Conservation (phyloP, 2,329 filamentous ascomycete species). For the Fusarium metavorans region DNA sequence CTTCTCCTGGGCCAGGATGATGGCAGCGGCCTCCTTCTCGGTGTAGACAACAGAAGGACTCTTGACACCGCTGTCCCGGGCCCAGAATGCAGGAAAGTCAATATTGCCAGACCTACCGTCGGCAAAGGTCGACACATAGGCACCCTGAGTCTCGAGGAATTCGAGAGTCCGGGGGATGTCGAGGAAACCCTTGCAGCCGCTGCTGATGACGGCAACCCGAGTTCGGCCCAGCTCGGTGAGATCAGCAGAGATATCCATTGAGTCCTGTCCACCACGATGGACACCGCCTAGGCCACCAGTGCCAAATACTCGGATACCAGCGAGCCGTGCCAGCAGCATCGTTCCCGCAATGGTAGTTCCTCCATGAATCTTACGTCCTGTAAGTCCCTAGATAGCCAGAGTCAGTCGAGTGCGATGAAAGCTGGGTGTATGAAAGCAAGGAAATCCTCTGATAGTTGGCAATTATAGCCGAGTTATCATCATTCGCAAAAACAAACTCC, state of each 20-base stretch:
- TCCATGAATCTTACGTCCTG: constrained; percentile 76
- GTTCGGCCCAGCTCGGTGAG: constrained; percentile 93
- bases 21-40: constrained; percentile 87
- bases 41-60: constrained; percentile 81
- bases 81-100: constrained; percentile 94
- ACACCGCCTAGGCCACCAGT: constrained; percentile 96
- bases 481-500: not conserved
- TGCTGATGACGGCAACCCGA: constrained; percentile 86
- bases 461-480: not conserved
- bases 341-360: constrained; percentile 95
- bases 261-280: constrained; percentile 86
- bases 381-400: constrained; percentile 29
- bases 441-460: not conserved
- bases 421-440: not conserved
- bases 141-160: constrained; percentile 77
- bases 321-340: constrained; percentile 87
- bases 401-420: constrained; percentile 17
- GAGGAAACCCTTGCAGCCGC: constrained; percentile 95
- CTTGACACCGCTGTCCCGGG: constrained; percentile 83
- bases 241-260: constrained; percentile 95
- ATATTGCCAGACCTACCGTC: constrained; percentile 79
- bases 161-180: constrained; percentile 93
- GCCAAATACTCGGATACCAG: constrained; percentile 92
- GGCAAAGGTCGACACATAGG: constrained; percentile 88
- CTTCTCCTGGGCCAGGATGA: constrained; percentile 82